These are phyloP conservation scores for Avena eriantha DNA, from an alignment of 176 grass and related monocot species.

Conservation along the genomic window DNA sequence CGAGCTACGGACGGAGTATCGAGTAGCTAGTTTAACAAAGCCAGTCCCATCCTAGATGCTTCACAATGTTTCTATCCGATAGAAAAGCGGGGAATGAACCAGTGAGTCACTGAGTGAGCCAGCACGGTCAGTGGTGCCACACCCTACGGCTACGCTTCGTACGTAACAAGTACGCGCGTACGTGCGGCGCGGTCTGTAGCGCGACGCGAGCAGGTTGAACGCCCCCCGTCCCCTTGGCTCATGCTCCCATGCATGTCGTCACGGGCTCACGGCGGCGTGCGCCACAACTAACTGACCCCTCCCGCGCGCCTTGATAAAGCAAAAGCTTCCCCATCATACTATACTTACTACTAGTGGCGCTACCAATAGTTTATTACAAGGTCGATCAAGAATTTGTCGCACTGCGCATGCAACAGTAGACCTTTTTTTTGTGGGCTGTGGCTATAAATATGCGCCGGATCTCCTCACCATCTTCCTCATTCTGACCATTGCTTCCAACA, in stretches of 20 bases:
- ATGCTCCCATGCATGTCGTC: too few relatives aligned
- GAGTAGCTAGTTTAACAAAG: neutral
- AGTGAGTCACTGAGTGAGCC: too few relatives aligned
- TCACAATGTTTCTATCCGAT: neutral
- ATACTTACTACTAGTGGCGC: too few relatives aligned
- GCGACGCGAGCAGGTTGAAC: neutral
- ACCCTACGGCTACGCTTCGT: neutral
- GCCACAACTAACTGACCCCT: too few relatives aligned
- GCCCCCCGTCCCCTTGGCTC: too few relatives aligned
- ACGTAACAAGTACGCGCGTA: neutral
- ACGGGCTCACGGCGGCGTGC: too few relatives aligned
- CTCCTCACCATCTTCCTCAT: neutral
- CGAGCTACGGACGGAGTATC: neutral
- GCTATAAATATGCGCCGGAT: conserved; percentile 23
- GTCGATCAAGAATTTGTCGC: too few relatives aligned
- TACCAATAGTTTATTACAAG: too few relatives aligned
- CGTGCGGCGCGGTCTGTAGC: neutral
- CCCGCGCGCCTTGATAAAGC: neutral
- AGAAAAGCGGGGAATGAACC: neutral
- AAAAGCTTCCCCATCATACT: neutral
- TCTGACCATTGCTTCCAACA: conserved; percentile 19
- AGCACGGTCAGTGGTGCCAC: neutral
- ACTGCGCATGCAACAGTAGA: neutral
- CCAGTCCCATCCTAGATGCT: neutral
- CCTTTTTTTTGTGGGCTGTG: neutral